These are phyloP conservation scores for Phaseolus coccineus DNA, from an alignment of 331 rosid genomes.

Conservation along the genomic window DNA sequence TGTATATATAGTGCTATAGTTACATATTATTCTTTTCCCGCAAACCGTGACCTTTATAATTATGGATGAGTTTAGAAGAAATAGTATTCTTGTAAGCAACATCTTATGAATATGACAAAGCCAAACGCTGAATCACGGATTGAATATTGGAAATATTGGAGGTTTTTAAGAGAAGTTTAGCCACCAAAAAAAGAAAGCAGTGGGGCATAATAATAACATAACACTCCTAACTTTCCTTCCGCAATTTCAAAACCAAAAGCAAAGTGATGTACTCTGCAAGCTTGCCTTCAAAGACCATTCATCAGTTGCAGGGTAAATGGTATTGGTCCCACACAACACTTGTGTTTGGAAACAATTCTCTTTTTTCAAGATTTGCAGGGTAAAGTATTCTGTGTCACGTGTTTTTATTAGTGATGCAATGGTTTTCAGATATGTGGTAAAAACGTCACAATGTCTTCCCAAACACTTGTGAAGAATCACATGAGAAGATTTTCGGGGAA, in stretches of 20 bases:
- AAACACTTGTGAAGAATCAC: too few relatives aligned
- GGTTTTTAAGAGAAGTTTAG: slow-evolving; percentile 31
- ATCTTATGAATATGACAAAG: neutral
- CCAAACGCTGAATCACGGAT: neutral
- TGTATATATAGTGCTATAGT: neutral
- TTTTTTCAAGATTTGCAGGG: neutral
- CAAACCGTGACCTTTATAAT: slow-evolving; percentile 2
- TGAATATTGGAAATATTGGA: neutral
- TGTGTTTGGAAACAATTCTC: neutral
- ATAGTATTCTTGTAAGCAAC: slow-evolving; percentile 20
- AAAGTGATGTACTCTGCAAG: neutral
- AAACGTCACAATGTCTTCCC: too few relatives aligned
- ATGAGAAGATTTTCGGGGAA: too few relatives aligned
- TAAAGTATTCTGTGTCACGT: neutral
- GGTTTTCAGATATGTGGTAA: too few relatives aligned
- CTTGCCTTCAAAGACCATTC: slow-evolving; percentile 43
- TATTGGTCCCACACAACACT: neutral
- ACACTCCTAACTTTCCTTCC: neutral
- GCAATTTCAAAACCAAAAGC: slow-evolving; percentile 18
- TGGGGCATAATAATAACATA: neutral
- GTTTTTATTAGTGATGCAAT: too few relatives aligned
- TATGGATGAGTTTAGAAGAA: neutral
- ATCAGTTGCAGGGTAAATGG: neutral
- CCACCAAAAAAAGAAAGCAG: neutral
- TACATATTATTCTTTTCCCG: neutral